Conservation (phyloP, 306 rosid genomes). For the Cucurbita argyrosperma region DNA sequence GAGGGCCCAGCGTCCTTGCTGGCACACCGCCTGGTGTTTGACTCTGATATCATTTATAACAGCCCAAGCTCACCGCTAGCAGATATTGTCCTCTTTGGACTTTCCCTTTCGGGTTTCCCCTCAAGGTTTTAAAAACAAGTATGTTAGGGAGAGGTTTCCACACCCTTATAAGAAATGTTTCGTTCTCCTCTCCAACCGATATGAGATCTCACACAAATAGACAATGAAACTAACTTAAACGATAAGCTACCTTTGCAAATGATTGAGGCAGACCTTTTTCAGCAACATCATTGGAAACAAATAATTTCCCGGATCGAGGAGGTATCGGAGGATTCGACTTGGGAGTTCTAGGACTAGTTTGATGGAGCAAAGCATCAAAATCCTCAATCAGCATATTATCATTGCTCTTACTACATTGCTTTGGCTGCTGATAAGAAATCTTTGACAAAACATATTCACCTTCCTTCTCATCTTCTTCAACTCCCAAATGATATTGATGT, state of each 20-base stretch:
- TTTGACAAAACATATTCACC: slow-evolving; percentile 75
- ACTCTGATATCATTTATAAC: no score
- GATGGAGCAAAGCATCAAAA: slow-evolving; percentile 15
- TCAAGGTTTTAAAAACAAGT: no score
- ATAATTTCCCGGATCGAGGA: slow-evolving; percentile 34
- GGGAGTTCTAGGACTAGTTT: slow-evolving; percentile 66
- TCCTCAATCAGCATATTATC: slow-evolving; percentile 27
- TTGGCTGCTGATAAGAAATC: slow-evolving; percentile 42
- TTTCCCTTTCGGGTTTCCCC: no score
- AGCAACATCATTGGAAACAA: slow-evolving; percentile 14
- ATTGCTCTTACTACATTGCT: slow-evolving; percentile 33
- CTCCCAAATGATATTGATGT: slow-evolving; percentile 92
- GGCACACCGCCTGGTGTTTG: no score
- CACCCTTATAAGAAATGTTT: no score
- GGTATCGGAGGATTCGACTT: slow-evolving; percentile 48
- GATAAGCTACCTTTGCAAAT: slow-evolving; percentile 27
- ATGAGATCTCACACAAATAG: no score
- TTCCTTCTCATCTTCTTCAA: slow-evolving; percentile 57
- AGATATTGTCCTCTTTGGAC: no score
- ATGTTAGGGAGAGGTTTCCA: no score
- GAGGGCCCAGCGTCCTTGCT: no score
- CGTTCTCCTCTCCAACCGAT: no score
- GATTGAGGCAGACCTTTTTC: slow-evolving; percentile 19
- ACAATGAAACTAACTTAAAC: background rate
- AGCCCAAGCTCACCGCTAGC: no score